phyloP scores from a whole-genome alignment of 2,329 filamentous ascomycete genomes.

The Davidsoniella neocaledoniae region DNA sequence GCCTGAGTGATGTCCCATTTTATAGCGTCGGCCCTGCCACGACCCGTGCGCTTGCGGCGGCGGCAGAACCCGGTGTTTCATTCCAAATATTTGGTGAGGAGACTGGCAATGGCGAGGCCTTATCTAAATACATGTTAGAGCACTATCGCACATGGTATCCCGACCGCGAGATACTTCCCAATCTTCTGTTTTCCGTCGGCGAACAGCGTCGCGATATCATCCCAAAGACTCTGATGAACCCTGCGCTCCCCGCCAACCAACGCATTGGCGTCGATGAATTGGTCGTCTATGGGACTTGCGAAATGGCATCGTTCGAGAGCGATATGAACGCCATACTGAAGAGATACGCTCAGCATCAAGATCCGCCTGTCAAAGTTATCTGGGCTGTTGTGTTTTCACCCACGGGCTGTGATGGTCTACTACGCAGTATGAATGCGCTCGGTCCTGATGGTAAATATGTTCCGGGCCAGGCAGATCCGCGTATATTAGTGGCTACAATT shows the following conservation, averaged over 20 bases:
- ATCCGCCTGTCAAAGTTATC: slow-evolving; percentile 35
- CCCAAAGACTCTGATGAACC: slow-evolving; percentile 56
- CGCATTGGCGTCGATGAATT: slow-evolving; percentile 59
- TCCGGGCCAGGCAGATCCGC: slow-evolving; percentile 16
- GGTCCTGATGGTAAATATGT: slow-evolving; percentile 20
- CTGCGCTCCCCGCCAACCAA: slow-evolving; percentile 27
- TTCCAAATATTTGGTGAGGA: slow-evolving; percentile 60
- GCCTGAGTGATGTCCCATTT: slow-evolving; percentile 34
- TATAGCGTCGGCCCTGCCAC: slow-evolving; percentile 75
- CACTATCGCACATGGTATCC: slow-evolving; percentile 49
- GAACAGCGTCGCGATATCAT: slow-evolving; percentile 84
- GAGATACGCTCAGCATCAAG: slow-evolving; percentile 44
- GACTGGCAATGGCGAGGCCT: slow-evolving; percentile 66
- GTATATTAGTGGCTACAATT: slow-evolving; percentile 63
- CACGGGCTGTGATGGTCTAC: slow-evolving; percentile 46
- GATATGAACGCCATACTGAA: slow-evolving; percentile 42
- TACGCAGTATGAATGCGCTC: slow-evolving; percentile 35
- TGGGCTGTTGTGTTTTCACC: slow-evolving; percentile 41
- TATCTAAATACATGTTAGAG: slow-evolving; percentile 61
- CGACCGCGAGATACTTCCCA: slow-evolving; percentile 30
- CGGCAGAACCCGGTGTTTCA: slow-evolving; percentile 16
- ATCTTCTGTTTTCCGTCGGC: slow-evolving; percentile 74
- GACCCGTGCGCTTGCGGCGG: slow-evolving; percentile 45
- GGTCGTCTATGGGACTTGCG: slow-evolving; percentile 72
- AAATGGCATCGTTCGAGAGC: slow-evolving; percentile 59